Base-by-base conservation (phyloP, 2,329 filamentous ascomycete species). In the Claviceps lovelessii region DNA sequence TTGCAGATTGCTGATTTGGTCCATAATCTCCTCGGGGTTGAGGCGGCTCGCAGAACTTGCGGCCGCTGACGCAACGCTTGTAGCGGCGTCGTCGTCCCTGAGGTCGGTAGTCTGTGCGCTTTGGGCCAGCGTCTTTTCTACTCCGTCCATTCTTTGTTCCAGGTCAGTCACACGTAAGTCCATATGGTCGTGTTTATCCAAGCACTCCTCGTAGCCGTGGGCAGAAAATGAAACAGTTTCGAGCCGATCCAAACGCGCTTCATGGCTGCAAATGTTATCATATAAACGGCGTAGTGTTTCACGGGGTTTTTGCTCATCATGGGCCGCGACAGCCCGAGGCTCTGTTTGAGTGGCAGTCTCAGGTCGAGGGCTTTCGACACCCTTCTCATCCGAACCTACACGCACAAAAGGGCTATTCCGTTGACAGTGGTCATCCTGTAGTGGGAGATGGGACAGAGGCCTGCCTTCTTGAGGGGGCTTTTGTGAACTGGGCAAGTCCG, bases 201-300 rank as follows among this genome's bases (percentile, higher is more conserved):
- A 73, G 51, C 86, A 79, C 42, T 86, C 83, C 28, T 89, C 85
- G 50, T 85, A 77, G n/a, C 77, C 76, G 19, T 76, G 74, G 47
- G 79, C 75, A 29, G 81, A 80, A 62, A 89, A 87, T 0, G 85
- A 89, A 1, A 78, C 73, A 52, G 77, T 86, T 67, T 91, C 87
- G 6, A 90, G 73, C 54, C 74, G 72, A 51, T 87, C 83, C 13
- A 91, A 67, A 1, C 87, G 81, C 53, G 78, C 74, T 42, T 81
- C 80, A 56, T 89, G 79, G 19, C 77, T 75, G 56, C 77, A 72
- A 56, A 84, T 74, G n/a, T 74, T 73, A 47, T 77, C 73, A 4
- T 74, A 70, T 8, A 81, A 59, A 49, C 74, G 71, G 55, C 71
- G 70, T 53, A 79, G 68, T 2, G 68, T 67, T 37, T 70, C 69